phyloP scores from a whole-genome alignment of 331 rosid species.

The Rhamnella rubrinervis region DNA sequence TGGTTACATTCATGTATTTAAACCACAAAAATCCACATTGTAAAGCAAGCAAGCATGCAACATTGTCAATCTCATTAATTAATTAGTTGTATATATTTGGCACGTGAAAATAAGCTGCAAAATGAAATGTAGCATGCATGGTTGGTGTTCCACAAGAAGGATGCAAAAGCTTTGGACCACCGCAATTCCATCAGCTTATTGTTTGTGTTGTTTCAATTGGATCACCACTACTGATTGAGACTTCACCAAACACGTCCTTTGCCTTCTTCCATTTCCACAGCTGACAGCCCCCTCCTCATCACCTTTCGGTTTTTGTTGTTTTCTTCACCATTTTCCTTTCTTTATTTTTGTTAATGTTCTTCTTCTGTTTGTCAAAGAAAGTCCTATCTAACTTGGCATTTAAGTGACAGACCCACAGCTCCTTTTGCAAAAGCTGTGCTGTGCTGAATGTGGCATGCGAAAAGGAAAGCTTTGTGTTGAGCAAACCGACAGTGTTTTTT shows the following conservation, averaged over 20 bases:
- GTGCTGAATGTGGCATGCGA: too few relatives aligned
- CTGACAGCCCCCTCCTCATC: too few relatives aligned
- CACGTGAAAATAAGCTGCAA: conserved; percentile 25
- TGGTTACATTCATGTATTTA: neutral
- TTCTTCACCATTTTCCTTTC: neutral
- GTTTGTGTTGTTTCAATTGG: neutral
- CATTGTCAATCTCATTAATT: neutral
- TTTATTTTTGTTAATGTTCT: too few relatives aligned
- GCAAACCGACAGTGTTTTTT: too few relatives aligned
- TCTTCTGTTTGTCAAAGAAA: too few relatives aligned
- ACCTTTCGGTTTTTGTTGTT: neutral
- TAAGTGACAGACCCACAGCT: too few relatives aligned
- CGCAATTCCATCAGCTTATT: neutral
- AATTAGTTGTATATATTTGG: neutral
- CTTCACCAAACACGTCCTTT: conserved; percentile 1
- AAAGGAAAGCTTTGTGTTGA: too few relatives aligned
- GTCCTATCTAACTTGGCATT: too few relatives aligned
- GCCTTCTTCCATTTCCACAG: too few relatives aligned
- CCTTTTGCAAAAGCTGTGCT: too few relatives aligned
- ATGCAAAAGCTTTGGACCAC: conserved; percentile 23
- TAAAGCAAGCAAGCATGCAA: neutral
- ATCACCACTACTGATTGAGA: conserved; percentile 5
- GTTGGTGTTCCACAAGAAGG: neutral
- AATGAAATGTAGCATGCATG: neutral
- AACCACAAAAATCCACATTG: conserved; percentile 4